These are phyloP conservation scores for Insectozyma bohioensis DNA, from an alignment of 1,139 yeast genomes.

Conservation along the genomic window DNA sequence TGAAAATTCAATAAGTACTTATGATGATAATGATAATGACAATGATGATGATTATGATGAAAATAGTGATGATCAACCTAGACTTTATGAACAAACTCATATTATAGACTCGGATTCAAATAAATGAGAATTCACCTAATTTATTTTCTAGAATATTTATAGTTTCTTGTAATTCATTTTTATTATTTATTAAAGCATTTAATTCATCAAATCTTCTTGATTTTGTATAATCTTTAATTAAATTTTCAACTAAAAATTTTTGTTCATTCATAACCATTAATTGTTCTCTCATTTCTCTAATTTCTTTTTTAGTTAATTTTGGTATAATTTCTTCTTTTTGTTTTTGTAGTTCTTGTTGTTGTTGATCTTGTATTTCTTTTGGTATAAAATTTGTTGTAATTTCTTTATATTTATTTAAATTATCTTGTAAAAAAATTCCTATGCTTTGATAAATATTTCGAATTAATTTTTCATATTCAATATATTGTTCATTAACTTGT, in stretches of 20 bases:
- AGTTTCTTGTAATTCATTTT: constrained; percentile 55
- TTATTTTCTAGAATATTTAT: constrained; percentile 48
- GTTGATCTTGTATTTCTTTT: constrained; percentile 13
- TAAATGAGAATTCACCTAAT: constrained; percentile 68
- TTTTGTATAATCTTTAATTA: constrained; percentile 61
- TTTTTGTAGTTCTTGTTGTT: constrained; percentile 18
- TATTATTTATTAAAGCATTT: constrained; percentile 56
- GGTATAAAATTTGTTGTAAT: constrained; percentile 18
- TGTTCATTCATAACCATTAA: constrained; percentile 89
- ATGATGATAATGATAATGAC: constrained; percentile 11
- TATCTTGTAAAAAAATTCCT: constrained; percentile 36
- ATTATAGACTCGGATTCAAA: neutral
- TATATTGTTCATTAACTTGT: constrained; percentile 18
- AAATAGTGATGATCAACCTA: too few species aligned
- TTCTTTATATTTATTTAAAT: constrained; percentile 28
- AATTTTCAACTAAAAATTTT: constrained; percentile 62
- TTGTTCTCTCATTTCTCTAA: constrained; percentile 66
- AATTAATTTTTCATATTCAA: constrained; percentile 21
- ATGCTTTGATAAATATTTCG: constrained; percentile 36
- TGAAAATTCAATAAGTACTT: neutral
- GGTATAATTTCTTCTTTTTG: constrained; percentile 18
- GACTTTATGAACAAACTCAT: constrained; percentile 1
- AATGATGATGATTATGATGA: too few species aligned
- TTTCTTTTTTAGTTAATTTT: constrained; percentile 46
- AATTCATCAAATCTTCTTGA: constrained; percentile 79